phyloP scores from a whole-genome alignment of 768 basidiomycete genomes.

The Trametes sanguinea region DNA sequence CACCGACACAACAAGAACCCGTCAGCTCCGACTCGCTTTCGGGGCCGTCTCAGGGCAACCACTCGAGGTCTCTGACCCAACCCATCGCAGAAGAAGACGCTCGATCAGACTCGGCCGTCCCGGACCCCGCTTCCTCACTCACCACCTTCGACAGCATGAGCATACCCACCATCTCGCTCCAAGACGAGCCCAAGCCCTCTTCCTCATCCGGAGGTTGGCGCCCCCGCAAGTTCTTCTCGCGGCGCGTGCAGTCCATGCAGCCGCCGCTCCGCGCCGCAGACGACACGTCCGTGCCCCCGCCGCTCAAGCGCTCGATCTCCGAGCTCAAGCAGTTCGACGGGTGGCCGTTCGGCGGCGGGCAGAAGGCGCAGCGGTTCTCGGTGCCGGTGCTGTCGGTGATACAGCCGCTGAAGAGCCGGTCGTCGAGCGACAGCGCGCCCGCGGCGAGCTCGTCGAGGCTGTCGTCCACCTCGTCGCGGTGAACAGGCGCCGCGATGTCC shows the following conservation, averaged over 20 bases:
- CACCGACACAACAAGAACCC: neutral
- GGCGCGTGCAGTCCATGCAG: slow-evolving; percentile 31
- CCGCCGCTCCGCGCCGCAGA: slow-evolving; percentile 16
- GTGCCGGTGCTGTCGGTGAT: slow-evolving; percentile 19
- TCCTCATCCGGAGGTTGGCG: slow-evolving; percentile 10
- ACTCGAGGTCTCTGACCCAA: neutral
- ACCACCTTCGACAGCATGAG: slow-evolving; percentile 16
- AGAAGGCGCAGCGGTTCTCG: slow-evolving; percentile 19
- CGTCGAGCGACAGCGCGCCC: slow-evolving; percentile 17
- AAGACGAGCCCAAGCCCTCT: slow-evolving; percentile 2
- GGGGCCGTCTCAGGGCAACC: neutral
- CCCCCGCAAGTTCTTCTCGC: slow-evolving; percentile 7
- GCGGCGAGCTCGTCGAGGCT: slow-evolving; percentile 6
- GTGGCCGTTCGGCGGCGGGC: slow-evolving; percentile 24
- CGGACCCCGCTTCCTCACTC: slow-evolving; percentile 9
- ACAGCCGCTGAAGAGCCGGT: slow-evolving; percentile 6
- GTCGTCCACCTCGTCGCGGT: slow-evolving; percentile 10
- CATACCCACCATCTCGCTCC: slow-evolving; percentile 25
- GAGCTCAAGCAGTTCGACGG: slow-evolving; percentile 25
- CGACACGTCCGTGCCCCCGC: slow-evolving; percentile 4
- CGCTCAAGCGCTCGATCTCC: slow-evolving; percentile 20
- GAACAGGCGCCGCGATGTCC: neutral
- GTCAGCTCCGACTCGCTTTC: slow-evolving; percentile 6
- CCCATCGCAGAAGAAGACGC: slow-evolving; percentile 6
- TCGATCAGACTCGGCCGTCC: neutral